These are phyloP conservation scores for Acanthamoeba culbertsoni DNA, from an alignment of 208 protist genomes.

Conservation along the genomic window DNA sequence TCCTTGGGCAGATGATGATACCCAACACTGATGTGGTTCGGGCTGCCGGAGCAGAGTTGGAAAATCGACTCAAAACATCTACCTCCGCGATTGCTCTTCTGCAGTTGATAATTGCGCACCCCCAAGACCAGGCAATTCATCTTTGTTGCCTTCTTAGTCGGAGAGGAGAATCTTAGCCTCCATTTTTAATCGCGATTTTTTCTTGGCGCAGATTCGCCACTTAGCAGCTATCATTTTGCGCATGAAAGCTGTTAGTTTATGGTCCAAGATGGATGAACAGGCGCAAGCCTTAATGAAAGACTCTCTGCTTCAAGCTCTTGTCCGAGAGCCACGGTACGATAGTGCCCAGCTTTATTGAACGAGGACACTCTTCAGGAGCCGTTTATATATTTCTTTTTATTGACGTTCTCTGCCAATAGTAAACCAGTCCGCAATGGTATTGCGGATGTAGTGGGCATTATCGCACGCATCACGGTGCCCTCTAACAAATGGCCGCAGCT, in stretches of 20 bases:
- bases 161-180: background rate
- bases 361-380: background rate
- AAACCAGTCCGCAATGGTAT: slow-evolving; percentile 20
- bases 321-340: background rate
- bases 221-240: slow-evolving; percentile 15
- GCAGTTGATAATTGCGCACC: background rate
- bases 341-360: background rate
- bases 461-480: background rate
- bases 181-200: background rate
- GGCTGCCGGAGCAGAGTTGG: slow-evolving; percentile 11
- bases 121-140: background rate
- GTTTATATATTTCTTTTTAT: background rate
- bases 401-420: background rate
- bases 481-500: slow-evolving; percentile 9
- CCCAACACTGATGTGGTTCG: slow-evolving; percentile 39
- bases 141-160: background rate
- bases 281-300: background rate
- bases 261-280: background rate
- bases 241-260: slow-evolving; percentile 20
- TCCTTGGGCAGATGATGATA: background rate
- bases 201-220: background rate
- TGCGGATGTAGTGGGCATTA: slow-evolving; percentile 27
- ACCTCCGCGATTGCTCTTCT: background rate
- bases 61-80: background rate
- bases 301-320: background rate